Conservation (phyloP, 306 rosid species). For the Prinsepia uniflora region DNA sequence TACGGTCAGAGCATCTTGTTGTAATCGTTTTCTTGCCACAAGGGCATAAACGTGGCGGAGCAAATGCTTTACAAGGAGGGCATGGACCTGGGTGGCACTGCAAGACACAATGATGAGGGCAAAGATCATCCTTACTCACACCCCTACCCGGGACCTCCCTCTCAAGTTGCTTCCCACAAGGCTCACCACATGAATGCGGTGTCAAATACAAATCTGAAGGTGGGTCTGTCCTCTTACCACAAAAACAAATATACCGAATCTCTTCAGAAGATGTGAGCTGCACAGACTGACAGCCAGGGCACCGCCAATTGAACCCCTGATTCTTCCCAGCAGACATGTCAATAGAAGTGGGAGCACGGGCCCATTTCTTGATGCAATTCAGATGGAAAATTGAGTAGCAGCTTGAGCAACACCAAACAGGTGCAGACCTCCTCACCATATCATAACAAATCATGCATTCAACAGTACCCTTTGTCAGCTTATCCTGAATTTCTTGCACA, state of each 20-base stretch:
- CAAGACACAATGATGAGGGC: constrained; percentile 90
- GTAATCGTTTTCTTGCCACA: constrained; percentile 83
- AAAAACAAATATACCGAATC: constrained; percentile 77
- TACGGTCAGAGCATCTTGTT: constrained; percentile 76
- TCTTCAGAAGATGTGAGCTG: constrained; percentile 67
- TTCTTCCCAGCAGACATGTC: constrained; percentile 69
- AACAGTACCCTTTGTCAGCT: constrained; percentile 57
- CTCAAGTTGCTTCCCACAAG: constrained; percentile 82
- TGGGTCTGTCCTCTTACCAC: constrained; percentile 87
- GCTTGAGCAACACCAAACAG: constrained; percentile 85
- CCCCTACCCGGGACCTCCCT: constrained; percentile 45
- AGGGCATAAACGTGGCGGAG: constrained; percentile 71
- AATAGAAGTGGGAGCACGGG: constrained; percentile 74
- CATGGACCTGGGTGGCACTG: constrained; percentile 99
- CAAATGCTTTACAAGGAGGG: constrained; percentile 92
- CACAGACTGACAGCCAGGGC: constrained; percentile 95
- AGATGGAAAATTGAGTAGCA: constrained; percentile 85
- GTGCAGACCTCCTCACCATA: constrained; percentile 76
- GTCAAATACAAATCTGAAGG: constrained; percentile 85
- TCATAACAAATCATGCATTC: constrained; percentile 98
- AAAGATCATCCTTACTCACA: constrained; percentile 58
- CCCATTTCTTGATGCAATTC: constrained; percentile 88
- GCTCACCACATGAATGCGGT: constrained; percentile 95
- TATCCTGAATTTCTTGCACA: constrained; percentile 90
- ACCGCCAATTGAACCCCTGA: constrained; percentile 90